phyloP scores from a whole-genome alignment of 345 rosid species.

The Lepidium sativum region DNA sequence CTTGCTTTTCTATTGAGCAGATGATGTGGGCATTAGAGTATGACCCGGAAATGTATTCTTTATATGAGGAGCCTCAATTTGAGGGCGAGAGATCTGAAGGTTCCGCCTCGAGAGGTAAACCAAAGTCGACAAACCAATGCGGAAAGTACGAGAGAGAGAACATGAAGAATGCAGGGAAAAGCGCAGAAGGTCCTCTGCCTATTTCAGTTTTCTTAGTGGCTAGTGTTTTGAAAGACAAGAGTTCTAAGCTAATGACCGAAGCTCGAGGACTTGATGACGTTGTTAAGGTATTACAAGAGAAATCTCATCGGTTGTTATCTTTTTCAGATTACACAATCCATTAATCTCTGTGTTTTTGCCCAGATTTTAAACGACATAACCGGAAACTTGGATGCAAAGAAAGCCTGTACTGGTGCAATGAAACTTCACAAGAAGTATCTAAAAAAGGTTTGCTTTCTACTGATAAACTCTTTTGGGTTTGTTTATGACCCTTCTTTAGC shows the following conservation, averaged over 20 bases:
- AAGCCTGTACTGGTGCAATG: constrained; percentile 86
- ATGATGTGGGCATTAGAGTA: constrained; percentile 99
- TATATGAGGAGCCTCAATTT: constrained; percentile 57
- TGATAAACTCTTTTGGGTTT: neutral
- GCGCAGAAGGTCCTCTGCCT: constrained; percentile 68
- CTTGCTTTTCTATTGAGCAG: constrained; percentile 34
- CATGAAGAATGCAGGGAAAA: constrained; percentile 47
- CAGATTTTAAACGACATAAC: constrained; percentile 89
- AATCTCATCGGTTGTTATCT: neutral
- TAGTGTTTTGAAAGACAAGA: constrained; percentile 91
- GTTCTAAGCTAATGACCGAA: constrained; percentile 67
- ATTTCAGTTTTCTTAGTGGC: constrained; percentile 94
- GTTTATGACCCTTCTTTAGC: neutral
- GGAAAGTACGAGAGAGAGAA: constrained; percentile 92
- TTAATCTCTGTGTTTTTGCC: neutral
- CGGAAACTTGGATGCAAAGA: constrained; percentile 86
- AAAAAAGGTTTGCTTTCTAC: constrained; percentile 44
- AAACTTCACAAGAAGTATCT: constrained; percentile 95
- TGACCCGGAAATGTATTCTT: constrained; percentile 67
- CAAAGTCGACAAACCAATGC: constrained; percentile 54
- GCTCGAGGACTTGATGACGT: constrained; percentile 96
- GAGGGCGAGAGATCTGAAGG: constrained; percentile 42
- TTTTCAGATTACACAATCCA: neutral
- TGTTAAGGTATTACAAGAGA: constrained; percentile 48
- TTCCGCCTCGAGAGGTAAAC: constrained; percentile 41